phyloP scores from a whole-genome alignment of 2,329 filamentous ascomycete genomes.

The Periconia digitata region DNA sequence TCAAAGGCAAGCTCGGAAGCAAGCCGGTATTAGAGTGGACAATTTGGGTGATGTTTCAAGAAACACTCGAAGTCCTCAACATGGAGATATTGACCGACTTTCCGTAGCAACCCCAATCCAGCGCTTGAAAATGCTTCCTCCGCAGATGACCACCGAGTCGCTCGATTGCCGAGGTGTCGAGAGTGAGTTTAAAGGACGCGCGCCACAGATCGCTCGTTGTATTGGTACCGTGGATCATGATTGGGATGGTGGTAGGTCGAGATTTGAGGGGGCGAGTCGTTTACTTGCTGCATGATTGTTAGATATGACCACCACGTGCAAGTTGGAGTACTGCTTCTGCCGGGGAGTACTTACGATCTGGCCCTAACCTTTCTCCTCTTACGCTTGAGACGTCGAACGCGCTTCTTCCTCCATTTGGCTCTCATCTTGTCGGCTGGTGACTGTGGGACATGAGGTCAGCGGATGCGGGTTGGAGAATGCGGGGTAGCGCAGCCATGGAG shows the following conservation, averaged over 20 bases:
- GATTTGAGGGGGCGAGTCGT: slow-evolving; percentile 48
- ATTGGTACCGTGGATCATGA: slow-evolving; percentile 26
- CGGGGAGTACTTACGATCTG: slow-evolving; percentile 72
- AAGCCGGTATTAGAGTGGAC: slow-evolving; percentile 43
- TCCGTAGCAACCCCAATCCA: slow-evolving; percentile 28
- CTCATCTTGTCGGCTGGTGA: slow-evolving; percentile 63
- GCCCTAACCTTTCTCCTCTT: slow-evolving; percentile 99
- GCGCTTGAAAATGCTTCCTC: slow-evolving; percentile 22
- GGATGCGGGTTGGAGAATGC: slow-evolving; percentile 12
- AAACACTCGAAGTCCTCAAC: slow-evolving; percentile 39
- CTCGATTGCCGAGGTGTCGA: slow-evolving; percentile 22
- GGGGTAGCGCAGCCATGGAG: slow-evolving; percentile 9
- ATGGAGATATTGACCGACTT: slow-evolving; percentile 36
- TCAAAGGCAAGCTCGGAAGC: slow-evolving; percentile 38
- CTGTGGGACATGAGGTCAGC: slow-evolving; percentile 28
- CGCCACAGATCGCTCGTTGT: slow-evolving; percentile 26
- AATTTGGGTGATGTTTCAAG: slow-evolving; percentile 25
- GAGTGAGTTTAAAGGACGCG: slow-evolving; percentile 24
- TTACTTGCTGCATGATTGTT: slow-evolving; percentile 47
- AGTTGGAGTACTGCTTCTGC: not conserved
- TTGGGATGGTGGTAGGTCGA: slow-evolving; percentile 35
- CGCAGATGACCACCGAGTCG: slow-evolving; percentile 20
- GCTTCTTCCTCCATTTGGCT: slow-evolving; percentile 99
- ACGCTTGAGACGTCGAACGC: slow-evolving; percentile 96
- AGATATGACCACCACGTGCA: slow-evolving; percentile 5